Evolutionary conservation across 2,329 filamentous ascomycete genomes (phyloP), one percentile per base, ranked within the genome.

Genomic region (Aspergillus flavus): DNA sequence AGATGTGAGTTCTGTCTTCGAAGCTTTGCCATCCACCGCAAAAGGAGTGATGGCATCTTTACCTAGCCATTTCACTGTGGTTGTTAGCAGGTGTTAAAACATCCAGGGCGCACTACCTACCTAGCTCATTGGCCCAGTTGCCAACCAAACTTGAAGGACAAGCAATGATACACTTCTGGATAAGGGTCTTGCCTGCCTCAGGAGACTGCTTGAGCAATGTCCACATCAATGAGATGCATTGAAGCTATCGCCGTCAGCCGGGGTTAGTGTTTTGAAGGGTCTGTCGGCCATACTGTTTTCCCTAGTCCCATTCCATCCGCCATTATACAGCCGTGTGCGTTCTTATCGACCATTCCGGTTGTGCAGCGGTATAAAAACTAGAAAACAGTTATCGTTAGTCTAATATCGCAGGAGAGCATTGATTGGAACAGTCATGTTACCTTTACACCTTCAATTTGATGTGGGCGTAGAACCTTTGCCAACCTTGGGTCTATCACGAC

Each of bases 251-350:
- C n/a, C 23, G 64, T 78, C 56, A 77, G 70, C 54, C 61, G 39
- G 36, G 60, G 16, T 16, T 43, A 16, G 16, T 32, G 43, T 57
- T n/a, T 19, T 21, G 39, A 28, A 43, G 5, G 39, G 14, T 26
- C 3, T 28, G 12, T 28, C 45, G 1, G 19, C 30, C 74, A 61
- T 78, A 83, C 81, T 21, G 95, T 99, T 81, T 99, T 99, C 61
- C 95, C 95, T 34, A 99, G 82, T 70, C 95, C 95, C 95, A 99
- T 99, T 76, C 97, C 95, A 76, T 99, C 95, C 59, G 95, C 95
- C 95, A 99, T 99, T 76, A 99, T 99, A 79, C 95, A 99, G 2
- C 95, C 95, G 76, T 97, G 92, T 56, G 95, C 95, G 71, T 94
- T 94, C 43, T 91, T 86, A 71, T 98, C 95, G 61, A 98, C 91